phyloP scores from a whole-genome alignment of 805 yeast genomes.

The Metschnikowia noctiluminum region DNA sequence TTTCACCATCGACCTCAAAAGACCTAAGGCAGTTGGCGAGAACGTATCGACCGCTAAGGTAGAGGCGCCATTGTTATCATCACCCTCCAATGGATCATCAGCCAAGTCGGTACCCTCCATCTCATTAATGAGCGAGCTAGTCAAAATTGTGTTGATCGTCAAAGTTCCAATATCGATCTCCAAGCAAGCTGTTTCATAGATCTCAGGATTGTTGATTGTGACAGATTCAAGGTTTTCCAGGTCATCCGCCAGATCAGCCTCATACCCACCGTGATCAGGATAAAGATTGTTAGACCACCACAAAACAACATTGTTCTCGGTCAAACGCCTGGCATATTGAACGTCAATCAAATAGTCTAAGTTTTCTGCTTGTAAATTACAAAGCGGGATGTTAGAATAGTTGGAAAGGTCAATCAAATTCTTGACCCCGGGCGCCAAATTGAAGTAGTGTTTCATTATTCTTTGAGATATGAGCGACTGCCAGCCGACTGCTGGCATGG shows the following conservation, averaged over 20 bases:
- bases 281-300: constrained; percentile 90
- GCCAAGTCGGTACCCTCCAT: constrained; percentile 83
- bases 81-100: constrained; percentile 38
- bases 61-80: constrained; percentile 38
- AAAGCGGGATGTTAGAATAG: constrained; percentile 79
- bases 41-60: constrained; percentile 81
- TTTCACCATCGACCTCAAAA: constrained; percentile 71
- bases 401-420: constrained; percentile 63
- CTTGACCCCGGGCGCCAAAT: constrained; percentile 68
- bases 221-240: constrained; percentile 66
- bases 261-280: constrained; percentile 84
- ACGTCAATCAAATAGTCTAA: constrained; percentile 79
- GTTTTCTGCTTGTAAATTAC: constrained; percentile 79
- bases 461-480: constrained; percentile 63
- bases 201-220: constrained; percentile 69
- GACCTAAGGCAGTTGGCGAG: constrained; percentile 66
- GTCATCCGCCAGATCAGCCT: constrained; percentile 55
- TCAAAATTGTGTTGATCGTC: constrained; percentile 79
- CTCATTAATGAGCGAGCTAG: constrained; percentile 79
- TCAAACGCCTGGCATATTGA: constrained; percentile 75
- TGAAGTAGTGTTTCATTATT: constrained; percentile 65
- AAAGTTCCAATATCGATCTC: constrained; percentile 78
- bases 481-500: constrained; percentile 80
- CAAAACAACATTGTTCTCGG: constrained; percentile 61
- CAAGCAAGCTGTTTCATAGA: constrained; percentile 71